Base-by-base conservation (phyloP, 148 eudicot genomes). In the Fagopyrum tataricum region DNA sequence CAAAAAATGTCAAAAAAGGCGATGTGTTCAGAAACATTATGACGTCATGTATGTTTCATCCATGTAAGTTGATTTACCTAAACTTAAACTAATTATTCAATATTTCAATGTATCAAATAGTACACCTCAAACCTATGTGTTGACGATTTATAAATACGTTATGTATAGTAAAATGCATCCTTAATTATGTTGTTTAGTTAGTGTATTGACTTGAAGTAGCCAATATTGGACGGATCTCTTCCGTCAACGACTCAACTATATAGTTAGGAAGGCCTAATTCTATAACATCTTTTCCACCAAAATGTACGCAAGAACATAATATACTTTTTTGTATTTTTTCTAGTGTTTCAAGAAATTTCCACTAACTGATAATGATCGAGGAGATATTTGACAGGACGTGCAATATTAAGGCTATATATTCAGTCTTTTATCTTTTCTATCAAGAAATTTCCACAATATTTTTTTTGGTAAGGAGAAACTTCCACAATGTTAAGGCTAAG, bases 191-290 rank as follows among this genome's bases (percentile, higher is more conserved):
- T 6, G 14, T 56, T 24, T 56, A 20, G 61, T 55, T 17, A 55
- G 62, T 56, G 26, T 56, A 24, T 56, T 56, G 62, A 56, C 62
- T 20, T 18, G 8, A 56, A 56, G 4, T 49, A 49, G 18, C 15
- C 4, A 49, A 6, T 8, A 37, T 58, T 51, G n/a, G 4, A 14
- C 6, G 64, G 64, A 58, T 58, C 39, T 21, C 7, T 20, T 37
- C 39, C 64, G 23, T 58, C n/a, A n/a, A 58, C 64, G 64, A n/a
- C n/a, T 58, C 37, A 23, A 59, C 66, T 59, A 59, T 59, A 23
- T 9, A 23, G 66, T 59, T 59, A 24, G 66, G 66, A 37, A 59
- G 66, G 37, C 66, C 66, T 59, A 59, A 59, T 49, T 13, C 55
- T 13, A 6, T 18, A 4, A 49, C 55, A 49, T 49, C 6, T 49